phyloP scores from a whole-genome alignment of 106 monocot genomes.

The Narthecium ossifragum region DNA sequence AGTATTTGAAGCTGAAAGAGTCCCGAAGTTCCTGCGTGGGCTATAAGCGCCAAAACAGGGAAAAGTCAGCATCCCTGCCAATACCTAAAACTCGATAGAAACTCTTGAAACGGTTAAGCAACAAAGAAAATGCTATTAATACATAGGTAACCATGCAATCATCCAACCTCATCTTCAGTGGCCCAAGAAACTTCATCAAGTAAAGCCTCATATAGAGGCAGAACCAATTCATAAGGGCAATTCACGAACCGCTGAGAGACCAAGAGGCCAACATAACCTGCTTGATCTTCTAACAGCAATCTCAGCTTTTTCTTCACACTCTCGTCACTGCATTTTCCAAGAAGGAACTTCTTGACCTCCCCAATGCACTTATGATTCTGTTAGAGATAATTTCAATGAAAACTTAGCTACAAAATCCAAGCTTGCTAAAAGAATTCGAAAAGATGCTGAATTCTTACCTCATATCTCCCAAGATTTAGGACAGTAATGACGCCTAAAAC shows the following conservation, averaged over 20 bases:
- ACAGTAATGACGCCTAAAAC: constrained; percentile 62
- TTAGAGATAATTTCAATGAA: not conserved
- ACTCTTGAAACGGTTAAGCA: not conserved
- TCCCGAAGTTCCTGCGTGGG: constrained; percentile 73
- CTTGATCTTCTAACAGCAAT: constrained; percentile 32
- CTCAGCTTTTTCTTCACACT: constrained; percentile 35
- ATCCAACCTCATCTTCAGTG: constrained; percentile 86
- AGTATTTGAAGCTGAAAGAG: constrained; percentile 77
- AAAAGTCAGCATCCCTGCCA: not conserved
- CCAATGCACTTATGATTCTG: constrained; percentile 53
- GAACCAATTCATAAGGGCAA: constrained; percentile 60
- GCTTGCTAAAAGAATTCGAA: not conserved
- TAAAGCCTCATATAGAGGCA: constrained; percentile 56
- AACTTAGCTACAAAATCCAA: not conserved
- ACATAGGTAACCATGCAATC: constrained; percentile 1
- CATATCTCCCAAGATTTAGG: constrained; percentile 77
- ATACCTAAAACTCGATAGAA: not conserved
- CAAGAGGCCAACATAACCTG: constrained; percentile 45
- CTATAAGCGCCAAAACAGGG: constrained; percentile 19
- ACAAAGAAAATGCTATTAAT: constrained; percentile 7
- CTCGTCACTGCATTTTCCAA: constrained; percentile 38
- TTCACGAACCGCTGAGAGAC: constrained; percentile 73
- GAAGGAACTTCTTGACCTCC: constrained; percentile 50
- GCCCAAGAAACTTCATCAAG: constrained; percentile 92
- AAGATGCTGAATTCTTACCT: constrained; percentile 23